A percentile compares a stretch with the other conserved stretches of the same genome.
phyloP scores from a whole-genome alignment of 2,329 filamentous ascomycete species.

The Sclerotinia glacialis region DNA sequence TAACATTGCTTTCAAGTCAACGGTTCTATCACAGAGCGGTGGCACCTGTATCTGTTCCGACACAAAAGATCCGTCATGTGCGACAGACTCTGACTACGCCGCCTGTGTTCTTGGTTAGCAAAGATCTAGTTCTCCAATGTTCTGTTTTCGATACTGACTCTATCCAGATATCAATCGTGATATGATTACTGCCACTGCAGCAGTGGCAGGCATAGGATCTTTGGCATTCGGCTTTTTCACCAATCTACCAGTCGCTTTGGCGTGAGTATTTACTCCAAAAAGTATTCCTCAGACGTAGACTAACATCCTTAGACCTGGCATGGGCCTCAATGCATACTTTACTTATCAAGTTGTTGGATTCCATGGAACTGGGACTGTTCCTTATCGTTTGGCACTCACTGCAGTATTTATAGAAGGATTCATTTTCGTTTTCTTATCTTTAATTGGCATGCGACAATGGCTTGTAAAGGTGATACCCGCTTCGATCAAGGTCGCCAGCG shows the following conservation, averaged over 20 bases:
- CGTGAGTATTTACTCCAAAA: conserved; percentile 49
- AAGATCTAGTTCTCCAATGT: neutral
- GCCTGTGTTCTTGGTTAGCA: conserved; percentile 43
- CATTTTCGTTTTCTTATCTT: conserved; percentile 60
- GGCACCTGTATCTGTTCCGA: conserved; percentile 66
- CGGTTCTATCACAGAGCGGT: conserved; percentile 71
- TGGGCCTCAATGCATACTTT: conserved; percentile 68
- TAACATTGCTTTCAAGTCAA: conserved; percentile 51
- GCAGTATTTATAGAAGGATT: conserved; percentile 64
- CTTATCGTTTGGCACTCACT: conserved; percentile 59
- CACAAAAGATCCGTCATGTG: conserved; percentile 35
- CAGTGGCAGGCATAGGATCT: conserved; percentile 70
- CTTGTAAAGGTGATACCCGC: conserved; percentile 63
- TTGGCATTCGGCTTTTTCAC: conserved; percentile 78
- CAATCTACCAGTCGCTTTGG: conserved; percentile 74
- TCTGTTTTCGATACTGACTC: neutral
- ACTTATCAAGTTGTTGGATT: conserved; percentile 64
- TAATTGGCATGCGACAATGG: conserved; percentile 72
- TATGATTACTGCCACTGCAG: conserved; percentile 79
- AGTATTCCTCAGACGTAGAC: neutral
- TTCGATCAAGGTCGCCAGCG: conserved; percentile 63
- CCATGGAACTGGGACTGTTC: conserved; percentile 55
- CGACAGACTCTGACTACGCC: conserved; percentile 43
- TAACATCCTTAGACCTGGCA: conserved; percentile 52
- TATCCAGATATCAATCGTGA: conserved; percentile 45